Evolutionary conservation across 106 monocot species (phyloP), one percentile per base, ranked within the genome.

Genomic region (Dioscorea alata): DNA sequence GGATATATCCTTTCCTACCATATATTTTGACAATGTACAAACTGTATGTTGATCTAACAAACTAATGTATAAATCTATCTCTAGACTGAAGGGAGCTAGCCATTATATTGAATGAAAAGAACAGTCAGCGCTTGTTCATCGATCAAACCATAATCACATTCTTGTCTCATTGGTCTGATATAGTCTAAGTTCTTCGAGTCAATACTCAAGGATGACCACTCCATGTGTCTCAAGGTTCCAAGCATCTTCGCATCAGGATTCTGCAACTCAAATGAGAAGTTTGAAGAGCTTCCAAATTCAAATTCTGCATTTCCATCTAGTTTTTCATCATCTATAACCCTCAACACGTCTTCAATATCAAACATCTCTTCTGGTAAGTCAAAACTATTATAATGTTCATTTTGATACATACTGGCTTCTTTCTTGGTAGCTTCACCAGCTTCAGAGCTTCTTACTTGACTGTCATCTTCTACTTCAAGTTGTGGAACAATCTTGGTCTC

Each of bases 341-440:
- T 61, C 72, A 76, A 18, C 65, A 73, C 24, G 32, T 81, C 76
- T 3, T 76, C 68, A 9, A 81, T 57, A 31, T 76, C 62, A 28
- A 81, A 63, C 68, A 81, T 71, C 0, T 81, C 76, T 13, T 69
- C 22, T 13, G 72, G 21, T 15, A 74, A 28, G 18, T 33, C 59
- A n/a, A 57, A 32, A 49, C 7, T 4, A 33, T 59, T 10, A 18
- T 28, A 4, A 13, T 18, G 67, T 61, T 72, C 67, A 8, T 42
- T 67, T 8, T 9, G 12, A 50, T 67, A 51, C 13, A 25, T 16
- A 13, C 52, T 25, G 13, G 34, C 67, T 25, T 22, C 15, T 51
- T 0, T n/a, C 16, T 34, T 13, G 33, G 16, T 72, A 33, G 31
- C 9, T 23, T 18, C 25, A 67, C 8, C 67, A 62, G 23, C 23